A percentile compares a stretch with the other conserved stretches of the same genome.
These are phyloP conservation scores for Pseudognaphalium luteoalbum DNA, from an alignment of 129 eudicot genomes.

Conservation along the genomic window DNA sequence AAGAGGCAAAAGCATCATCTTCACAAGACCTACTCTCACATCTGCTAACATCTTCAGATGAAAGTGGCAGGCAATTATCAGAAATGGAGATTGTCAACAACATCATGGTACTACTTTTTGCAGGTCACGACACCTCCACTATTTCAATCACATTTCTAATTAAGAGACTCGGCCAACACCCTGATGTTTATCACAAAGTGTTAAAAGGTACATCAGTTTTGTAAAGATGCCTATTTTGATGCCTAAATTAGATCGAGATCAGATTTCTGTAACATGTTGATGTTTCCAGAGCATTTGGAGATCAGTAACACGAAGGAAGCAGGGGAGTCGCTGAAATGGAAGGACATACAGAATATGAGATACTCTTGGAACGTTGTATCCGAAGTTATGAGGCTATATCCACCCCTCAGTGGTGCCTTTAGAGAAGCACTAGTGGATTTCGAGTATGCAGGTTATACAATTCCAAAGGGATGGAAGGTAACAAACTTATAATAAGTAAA, in stretches of 20 bases:
- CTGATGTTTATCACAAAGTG: conserved; percentile 26
- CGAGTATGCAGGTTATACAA: conserved; percentile 49
- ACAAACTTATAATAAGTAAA: neutral
- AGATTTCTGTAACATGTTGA: neutral
- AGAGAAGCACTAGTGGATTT: conserved; percentile 55
- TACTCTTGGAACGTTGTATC: conserved; percentile 62
- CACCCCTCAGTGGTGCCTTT: conserved; percentile 42
- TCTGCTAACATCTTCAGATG: conserved; percentile 15
- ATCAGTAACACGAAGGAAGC: conserved; percentile 36
- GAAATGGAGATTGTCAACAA: conserved; percentile 22
- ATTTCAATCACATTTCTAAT: conserved; percentile 22
- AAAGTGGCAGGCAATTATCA: neutral
- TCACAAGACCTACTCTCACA: neutral
- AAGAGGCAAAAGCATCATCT: neutral
- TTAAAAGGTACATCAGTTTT: conserved; percentile 12
- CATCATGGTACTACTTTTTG: conserved; percentile 24
- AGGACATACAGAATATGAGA: conserved; percentile 62
- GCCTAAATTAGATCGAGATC: too few relatives aligned
- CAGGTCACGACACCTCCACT: conserved; percentile 31
- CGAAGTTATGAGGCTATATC: conserved; percentile 51
- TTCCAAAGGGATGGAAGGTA: conserved; percentile 77
- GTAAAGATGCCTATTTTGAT: too few relatives aligned
- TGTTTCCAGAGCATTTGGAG: conserved; percentile 43
- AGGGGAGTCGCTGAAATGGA: conserved; percentile 45
- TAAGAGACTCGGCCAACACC: conserved; percentile 25